Conservation (phyloP, 176 grass and related monocot species). For the Aegilops umbellulata region DNA sequence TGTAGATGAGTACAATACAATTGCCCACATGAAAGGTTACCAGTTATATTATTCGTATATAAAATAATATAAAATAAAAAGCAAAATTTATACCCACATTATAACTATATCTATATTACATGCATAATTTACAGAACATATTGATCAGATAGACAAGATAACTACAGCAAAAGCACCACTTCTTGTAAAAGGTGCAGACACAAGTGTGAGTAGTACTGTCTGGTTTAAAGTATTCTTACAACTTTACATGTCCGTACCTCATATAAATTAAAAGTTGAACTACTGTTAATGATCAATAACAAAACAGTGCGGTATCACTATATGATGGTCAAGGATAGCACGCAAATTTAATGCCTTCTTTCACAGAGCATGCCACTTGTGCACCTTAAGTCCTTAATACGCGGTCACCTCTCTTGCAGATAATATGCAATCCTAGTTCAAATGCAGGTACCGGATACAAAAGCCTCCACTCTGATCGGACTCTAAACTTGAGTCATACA, state of each 20-base stretch:
- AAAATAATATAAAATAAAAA: neutral
- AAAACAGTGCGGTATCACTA: neutral
- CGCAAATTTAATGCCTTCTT: neutral
- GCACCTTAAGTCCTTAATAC: neutral
- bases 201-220: neutral
- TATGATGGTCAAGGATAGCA: neutral
- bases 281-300: neutral
- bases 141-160: neutral
- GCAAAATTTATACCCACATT: neutral
- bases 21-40: neutral
- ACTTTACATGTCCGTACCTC: neutral
- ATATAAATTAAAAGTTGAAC: neutral
- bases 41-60: conserved; percentile 1
- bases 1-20: neutral
- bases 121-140: neutral
- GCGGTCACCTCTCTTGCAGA: neutral
- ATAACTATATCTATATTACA: neutral
- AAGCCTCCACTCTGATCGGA: neutral
- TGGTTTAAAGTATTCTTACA: neutral
- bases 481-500: neutral
- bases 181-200: neutral
- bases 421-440: neutral
- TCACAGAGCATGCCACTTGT: neutral
- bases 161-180: neutral
- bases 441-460: neutral